Evolutionary conservation across 805 yeast species (phyloP), one percentile per base, ranked within the genome.

Genomic region (Candida ipomoeae): DNA sequence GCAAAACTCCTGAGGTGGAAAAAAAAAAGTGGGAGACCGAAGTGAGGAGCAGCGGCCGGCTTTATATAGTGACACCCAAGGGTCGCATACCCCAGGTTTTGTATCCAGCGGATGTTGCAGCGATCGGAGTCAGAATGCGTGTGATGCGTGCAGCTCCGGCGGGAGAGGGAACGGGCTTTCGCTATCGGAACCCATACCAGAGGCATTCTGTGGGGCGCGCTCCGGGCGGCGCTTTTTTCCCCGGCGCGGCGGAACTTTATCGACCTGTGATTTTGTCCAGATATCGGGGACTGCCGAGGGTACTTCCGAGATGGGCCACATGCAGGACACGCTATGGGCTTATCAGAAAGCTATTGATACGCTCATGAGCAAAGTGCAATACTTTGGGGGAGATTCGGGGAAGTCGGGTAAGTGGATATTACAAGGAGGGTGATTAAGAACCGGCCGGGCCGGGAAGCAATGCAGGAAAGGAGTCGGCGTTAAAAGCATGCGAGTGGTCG

Each of bases 31-130:
- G 26, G 2, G 26, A 26, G 29, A 26, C n/a, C 3, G n/a, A 7
- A n/a, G 10, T 10, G 29, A 4, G 45, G 45, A 23, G 45, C 37
- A 21, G n/a, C 29, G 45, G n/a, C 31, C 45, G 38, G 38, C 42
- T 23, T 48, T 51, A 40, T 55, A 55, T 55, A 54, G 40, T 26
- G n/a, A n/a, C 38, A 14, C 34, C 31, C 38, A 20, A 33, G 38
- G 40, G 21, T 13, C 23, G 46, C 46, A 35, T 44, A 44, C 46
- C 46, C 46, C 46, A 44, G 46, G 46, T 44, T 44, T 49, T 52
- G 46, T 38, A 44, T 53, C 58, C 57, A 53, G 58, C 58, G 61
- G 57, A 52, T 48, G 56, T 41, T 20, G 54, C 42, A 40, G 54
- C 43, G 51, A 40, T 39, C 56, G 46, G 61, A 54, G 58, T 57